Conservation (phyloP, 495 filamentous ascomycete genomes). For the Rhypophila decipiens region DNA sequence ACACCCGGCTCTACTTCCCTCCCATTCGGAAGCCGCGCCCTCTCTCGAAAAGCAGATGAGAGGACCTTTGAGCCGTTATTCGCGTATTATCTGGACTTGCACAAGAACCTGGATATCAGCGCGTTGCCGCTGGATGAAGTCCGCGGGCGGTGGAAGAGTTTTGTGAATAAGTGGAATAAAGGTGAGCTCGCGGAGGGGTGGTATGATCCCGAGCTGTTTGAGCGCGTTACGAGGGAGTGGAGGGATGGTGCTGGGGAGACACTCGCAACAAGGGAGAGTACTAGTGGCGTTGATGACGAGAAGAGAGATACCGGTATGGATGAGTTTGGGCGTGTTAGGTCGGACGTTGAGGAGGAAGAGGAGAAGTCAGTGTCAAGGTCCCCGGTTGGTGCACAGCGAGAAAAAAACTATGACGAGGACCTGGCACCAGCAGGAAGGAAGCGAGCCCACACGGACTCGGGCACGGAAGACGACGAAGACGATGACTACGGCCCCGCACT, state of each 20-base stretch:
- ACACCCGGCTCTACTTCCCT: too few species aligned
- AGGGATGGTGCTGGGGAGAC: not conserved
- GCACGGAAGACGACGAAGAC: conserved; percentile 51
- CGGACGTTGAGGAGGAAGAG: not conserved
- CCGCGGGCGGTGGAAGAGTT: conserved; percentile 89
- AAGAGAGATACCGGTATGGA: not conserved
- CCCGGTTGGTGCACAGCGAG: too few species aligned
- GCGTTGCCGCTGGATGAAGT: conserved; percentile 62
- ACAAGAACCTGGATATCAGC: conserved; percentile 65
- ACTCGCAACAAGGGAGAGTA: not conserved
- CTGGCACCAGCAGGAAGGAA: not conserved
- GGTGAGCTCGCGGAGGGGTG: conserved; percentile 89
- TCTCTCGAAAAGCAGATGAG: conserved; percentile 58
- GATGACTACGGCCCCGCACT: conserved; percentile 67
- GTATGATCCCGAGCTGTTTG: conserved; percentile 71
- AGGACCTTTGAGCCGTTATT: conserved; percentile 63
- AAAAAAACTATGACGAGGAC: not conserved
- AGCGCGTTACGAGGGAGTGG: conserved; percentile 34
- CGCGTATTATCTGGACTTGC: conserved; percentile 80
- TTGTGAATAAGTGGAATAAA: conserved; percentile 86
- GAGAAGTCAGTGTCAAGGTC: too few species aligned
- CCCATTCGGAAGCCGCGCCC: conserved; percentile 57
- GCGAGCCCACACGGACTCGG: conserved; percentile 26
- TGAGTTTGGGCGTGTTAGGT: not conserved
- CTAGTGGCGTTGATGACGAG: not conserved